Base-by-base conservation (phyloP, 345 rosid species). In the Pugionium cornutum region DNA sequence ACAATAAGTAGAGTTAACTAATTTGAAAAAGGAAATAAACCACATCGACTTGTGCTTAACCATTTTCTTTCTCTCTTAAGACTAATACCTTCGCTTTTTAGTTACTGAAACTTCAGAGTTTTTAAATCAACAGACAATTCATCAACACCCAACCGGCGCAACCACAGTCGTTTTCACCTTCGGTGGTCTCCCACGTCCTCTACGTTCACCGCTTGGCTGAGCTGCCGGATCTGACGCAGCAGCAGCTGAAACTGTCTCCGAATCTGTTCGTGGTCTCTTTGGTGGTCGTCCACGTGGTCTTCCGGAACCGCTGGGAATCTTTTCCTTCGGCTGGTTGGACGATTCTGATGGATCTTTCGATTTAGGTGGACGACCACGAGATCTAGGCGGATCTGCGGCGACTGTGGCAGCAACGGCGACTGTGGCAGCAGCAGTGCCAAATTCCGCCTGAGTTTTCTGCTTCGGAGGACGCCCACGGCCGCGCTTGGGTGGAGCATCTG, bases 381-480 rank as follows among this genome's bases (percentile, higher is more conserved):
- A 86, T 53, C 89, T 83, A 3, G 92, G 85, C 1, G 90, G 75
- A 27, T 42, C 79, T 1, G 71, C 45, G 2, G 80, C 25, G 7
- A 72, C 30, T 0, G 68, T 78, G 1, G 67, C 10, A 0, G 79
- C 85, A 0, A 18, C 18, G 18, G 71, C 47, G 28, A 4, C 9
- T 5, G 47, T 0, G 5, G 28, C 7, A 4, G 65, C 10, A 6
- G 28, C n/a, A 4, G 65, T 9, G 0, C 65, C 82, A 0, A 76
- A 53, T 0, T 81, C 83, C 1, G 59, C 2, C 2, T 72, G 74
- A 5, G 3, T 53, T 72, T 79, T 86, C 0, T 79, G 83, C 74
- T 88, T 91, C 0, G 96, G 91, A 1, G 97, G 97, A 18, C 96
- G 88, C 43, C 97, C 91, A 1, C 96, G 91, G 45, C 96, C 96